Evolutionary conservation across 129 eudicot species (phyloP).

Genomic region (Flaveria trinervia): DNA sequence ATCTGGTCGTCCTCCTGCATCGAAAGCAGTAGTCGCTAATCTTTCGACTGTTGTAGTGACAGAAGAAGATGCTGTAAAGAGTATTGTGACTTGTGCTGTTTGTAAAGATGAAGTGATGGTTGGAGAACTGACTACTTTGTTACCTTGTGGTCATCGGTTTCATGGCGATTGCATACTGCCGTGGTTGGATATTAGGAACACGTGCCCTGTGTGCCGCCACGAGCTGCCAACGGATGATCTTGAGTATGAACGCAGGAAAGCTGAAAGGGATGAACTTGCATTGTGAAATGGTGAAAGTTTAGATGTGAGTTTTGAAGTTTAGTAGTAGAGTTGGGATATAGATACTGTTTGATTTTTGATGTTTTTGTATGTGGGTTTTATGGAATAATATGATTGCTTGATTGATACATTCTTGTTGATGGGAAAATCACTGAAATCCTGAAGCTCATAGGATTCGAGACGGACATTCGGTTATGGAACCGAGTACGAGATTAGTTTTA

Average conservation of each 20-base stretch:
- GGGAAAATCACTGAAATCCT: no score
- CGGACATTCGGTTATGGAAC: no score
- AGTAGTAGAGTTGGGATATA: slow-evolving; percentile 32
- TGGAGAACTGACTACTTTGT: slow-evolving; percentile 54
- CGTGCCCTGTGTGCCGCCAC: slow-evolving; percentile 76
- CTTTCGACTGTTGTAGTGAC: slow-evolving; percentile 42
- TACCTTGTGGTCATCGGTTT: slow-evolving; percentile 66
- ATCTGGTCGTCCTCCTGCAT: slow-evolving; percentile 65
- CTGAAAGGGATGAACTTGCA: slow-evolving; percentile 33
- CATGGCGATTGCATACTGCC: slow-evolving; percentile 78
- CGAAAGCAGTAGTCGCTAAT: slow-evolving; percentile 46
- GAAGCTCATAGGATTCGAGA: no score
- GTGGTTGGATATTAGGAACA: slow-evolving; percentile 68
- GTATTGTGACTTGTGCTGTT: slow-evolving; percentile 56
- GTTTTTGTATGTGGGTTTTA: slow-evolving; percentile 29
- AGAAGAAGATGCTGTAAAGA: slow-evolving; percentile 44
- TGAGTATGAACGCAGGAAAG: slow-evolving; percentile 58
- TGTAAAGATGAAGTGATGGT: slow-evolving; percentile 63
- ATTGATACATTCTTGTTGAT: background rate
- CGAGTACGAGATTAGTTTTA: no score
- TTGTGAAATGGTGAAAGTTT: slow-evolving; percentile 24
- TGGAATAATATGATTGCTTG: slow-evolving; percentile 37
- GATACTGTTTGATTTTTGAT: slow-evolving; percentile 13
- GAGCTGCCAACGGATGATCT: slow-evolving; percentile 75
- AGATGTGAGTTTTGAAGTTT: slow-evolving; percentile 28